Base-by-base conservation (phyloP, 78 protist genomes). In the Mastigamoeba balamuthi region DNA sequence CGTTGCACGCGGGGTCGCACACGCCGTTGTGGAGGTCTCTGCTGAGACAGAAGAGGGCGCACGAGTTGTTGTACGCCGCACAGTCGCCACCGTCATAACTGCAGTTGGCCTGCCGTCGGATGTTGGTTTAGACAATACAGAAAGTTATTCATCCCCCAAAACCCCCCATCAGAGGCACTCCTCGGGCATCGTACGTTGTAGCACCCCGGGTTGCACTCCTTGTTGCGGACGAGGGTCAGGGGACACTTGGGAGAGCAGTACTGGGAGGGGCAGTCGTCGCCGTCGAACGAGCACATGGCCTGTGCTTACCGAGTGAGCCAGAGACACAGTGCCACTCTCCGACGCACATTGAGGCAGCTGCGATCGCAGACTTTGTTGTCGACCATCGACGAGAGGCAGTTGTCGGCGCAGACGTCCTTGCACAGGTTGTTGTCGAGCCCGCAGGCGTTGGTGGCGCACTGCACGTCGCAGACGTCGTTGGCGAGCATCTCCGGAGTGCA, bases 71-170 rank as follows among this genome's bases (percentile, higher is more conserved):
- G 4, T 25, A 42, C n/a, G n/a, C n/a, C 43, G 48, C 64, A n/a
- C 76, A 72, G 6, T 72, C 76, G 36, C 76, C 76, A 72, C 76
- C 76, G 25, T 72, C 76, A 6, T 72, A 43, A 40, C 53, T 72
- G 23, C 76, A 72, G 35, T n/a, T 6, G 2, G 74, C 37, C n/a
- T 8, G n/a, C 1, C 69, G 76, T n/a, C n/a, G n/a, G n/a, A n/a
- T n/a, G n/a, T n/a, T n/a, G n/a, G n/a, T n/a, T n/a, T n/a, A n/a
- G n/a, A n/a, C n/a, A n/a, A n/a, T n/a, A n/a, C n/a, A n/a, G n/a
- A n/a, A n/a, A n/a, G n/a, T n/a, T n/a, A n/a, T n/a, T n/a, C n/a
- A n/a, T n/a, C n/a, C n/a, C n/a, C n/a, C n/a, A n/a, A n/a, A n/a
- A 38, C 69, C 69, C 2, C 2, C 35, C n/a, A 17, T 3, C 23